Evolutionary conservation across 2,329 filamentous ascomycete genomes (phyloP).

Genomic region (Alternaria consortialis): DNA sequence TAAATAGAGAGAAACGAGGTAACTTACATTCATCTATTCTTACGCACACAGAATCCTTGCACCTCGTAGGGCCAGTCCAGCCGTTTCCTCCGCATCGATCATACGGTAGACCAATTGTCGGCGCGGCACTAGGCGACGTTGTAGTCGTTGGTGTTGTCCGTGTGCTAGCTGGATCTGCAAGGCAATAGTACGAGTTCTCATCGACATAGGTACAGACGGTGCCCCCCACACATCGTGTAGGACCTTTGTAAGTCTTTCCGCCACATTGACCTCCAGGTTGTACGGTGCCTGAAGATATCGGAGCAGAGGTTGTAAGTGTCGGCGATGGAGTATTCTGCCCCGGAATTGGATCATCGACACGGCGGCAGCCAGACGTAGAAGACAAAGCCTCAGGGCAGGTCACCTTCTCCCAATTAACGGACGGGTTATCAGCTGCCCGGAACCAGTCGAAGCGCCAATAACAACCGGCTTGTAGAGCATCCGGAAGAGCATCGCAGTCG

Average conservation of each 20-base stretch:
- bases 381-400: constrained; percentile 63
- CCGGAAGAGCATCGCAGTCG: constrained; percentile 64
- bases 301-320: constrained; percentile 22
- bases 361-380: constrained; percentile 54
- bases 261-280: constrained; percentile 28
- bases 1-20: neutral
- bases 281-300: constrained; percentile 27
- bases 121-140: constrained; percentile 7
- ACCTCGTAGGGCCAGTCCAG: constrained; percentile 25
- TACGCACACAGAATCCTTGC: constrained; percentile 24
- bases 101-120: constrained; percentile 22
- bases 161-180: constrained; percentile 24
- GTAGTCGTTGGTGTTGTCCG: constrained; percentile 20
- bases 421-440: constrained; percentile 64
- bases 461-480: constrained; percentile 64
- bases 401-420: constrained; percentile 64
- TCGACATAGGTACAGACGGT: constrained; percentile 25
- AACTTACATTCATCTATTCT: constrained; percentile 20
- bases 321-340: constrained; percentile 25
- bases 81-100: constrained; percentile 27
- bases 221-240: constrained; percentile 26
- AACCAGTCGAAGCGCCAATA: constrained; percentile 74
- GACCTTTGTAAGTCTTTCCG: constrained; percentile 19
- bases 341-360: constrained; percentile 30
- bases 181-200: constrained; percentile 29